phyloP scores from a whole-genome alignment of 2,329 filamentous ascomycete species.

The Exophiala bonariae region DNA sequence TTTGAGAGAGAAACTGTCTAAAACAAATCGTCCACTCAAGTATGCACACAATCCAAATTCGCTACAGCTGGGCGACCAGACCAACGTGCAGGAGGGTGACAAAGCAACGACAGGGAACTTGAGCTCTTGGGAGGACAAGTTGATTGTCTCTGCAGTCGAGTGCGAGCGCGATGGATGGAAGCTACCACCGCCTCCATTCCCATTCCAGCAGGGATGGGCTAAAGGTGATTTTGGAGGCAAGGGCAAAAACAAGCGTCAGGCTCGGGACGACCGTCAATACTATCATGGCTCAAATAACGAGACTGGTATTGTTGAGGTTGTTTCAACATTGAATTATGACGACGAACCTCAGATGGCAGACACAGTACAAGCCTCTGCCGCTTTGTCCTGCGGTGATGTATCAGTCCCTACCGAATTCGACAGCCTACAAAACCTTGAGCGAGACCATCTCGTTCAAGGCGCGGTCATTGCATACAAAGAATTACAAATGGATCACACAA shows the following conservation, averaged over 20 bases:
- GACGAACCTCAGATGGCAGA: constrained; percentile 28
- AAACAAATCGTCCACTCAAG: constrained; percentile 29
- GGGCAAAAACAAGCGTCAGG: constrained; percentile 14
- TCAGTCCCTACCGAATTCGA: constrained; percentile 60
- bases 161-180: constrained; percentile 70
- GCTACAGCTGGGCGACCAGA: too few relatives aligned
- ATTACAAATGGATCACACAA: constrained; percentile 47
- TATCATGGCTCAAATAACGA: constrained; percentile 33
- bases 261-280: constrained; percentile 17
- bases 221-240: constrained; percentile 54
- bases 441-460: constrained; percentile 36
- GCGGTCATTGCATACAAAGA: constrained; percentile 49
- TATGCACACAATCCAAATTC: constrained; percentile 30
- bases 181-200: constrained; percentile 79
- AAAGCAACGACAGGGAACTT: constrained; percentile 52
- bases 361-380: constrained; percentile 46
- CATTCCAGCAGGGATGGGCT: constrained; percentile 81
- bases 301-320: constrained; percentile 33
- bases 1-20: constrained; percentile 57
- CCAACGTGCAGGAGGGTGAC: not conserved
- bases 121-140: constrained; percentile 67
- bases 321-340: constrained; percentile 11
- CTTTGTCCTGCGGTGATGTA: too few relatives aligned
- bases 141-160: constrained; percentile 77
- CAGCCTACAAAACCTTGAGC: constrained; percentile 50